phyloP scores from a whole-genome alignment of 2,329 filamentous ascomycete species.

The Truncatella angustata region DNA sequence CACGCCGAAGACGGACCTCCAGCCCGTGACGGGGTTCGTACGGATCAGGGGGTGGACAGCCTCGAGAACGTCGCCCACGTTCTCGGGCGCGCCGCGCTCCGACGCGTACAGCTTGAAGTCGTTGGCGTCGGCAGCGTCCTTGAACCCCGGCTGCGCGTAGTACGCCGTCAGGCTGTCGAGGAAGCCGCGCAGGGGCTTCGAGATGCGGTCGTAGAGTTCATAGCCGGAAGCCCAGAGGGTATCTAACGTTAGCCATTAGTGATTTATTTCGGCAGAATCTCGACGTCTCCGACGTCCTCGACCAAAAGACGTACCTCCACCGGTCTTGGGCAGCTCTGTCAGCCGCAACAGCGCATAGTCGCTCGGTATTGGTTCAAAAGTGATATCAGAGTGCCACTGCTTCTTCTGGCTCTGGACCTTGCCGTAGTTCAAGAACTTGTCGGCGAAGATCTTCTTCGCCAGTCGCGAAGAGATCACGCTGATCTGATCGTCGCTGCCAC shows the following conservation, averaged over 20 bases:
- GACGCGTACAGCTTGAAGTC: conserved; percentile 44
- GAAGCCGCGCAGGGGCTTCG: conserved; percentile 45
- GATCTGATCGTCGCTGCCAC: conserved; percentile 58
- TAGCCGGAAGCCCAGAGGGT: conserved; percentile 44
- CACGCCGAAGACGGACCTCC: conserved; percentile 47
- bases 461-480: conserved; percentile 61
- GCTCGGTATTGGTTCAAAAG: conserved; percentile 53
- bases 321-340: conserved; percentile 43
- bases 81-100: conserved; percentile 51
- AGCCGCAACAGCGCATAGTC: conserved; percentile 54
- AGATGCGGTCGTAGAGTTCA: conserved; percentile 48
- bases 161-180: conserved; percentile 43
- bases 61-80: conserved; percentile 47
- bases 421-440: conserved; percentile 29
- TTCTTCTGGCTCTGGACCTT: conserved; percentile 44
- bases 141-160: conserved; percentile 41
- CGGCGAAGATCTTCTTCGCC: conserved; percentile 49
- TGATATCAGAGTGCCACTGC: conserved; percentile 55
- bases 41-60: conserved; percentile 56
- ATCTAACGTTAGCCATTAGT: conserved; percentile 25
- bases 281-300: neutral
- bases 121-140: conserved; percentile 34
- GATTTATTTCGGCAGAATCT: neutral
- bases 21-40: conserved; percentile 63
- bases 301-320: conserved; percentile 32